phyloP scores from a whole-genome alignment of 2,329 filamentous ascomycete genomes.

The Pseudogymnoascus sp. region DNA sequence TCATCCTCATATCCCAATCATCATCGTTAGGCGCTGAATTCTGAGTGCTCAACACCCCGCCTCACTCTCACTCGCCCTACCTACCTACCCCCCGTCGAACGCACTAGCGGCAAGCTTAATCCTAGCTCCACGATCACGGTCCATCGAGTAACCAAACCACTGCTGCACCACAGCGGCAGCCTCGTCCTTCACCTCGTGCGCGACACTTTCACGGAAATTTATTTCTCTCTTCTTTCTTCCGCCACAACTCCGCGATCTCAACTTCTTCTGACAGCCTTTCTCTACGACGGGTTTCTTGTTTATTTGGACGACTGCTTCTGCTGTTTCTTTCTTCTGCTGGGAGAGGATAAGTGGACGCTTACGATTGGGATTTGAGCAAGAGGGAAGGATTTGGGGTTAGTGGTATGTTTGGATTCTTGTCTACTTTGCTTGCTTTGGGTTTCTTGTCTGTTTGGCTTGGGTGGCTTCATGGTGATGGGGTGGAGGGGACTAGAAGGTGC shows the following conservation, averaged over 20 bases:
- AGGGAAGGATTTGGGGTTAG: not conserved
- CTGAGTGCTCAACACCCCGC: not conserved
- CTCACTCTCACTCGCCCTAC: too few species aligned
- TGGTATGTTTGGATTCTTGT: not conserved
- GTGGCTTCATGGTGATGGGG: not conserved
- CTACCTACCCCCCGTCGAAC: not conserved
- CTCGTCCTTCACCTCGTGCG: not conserved
- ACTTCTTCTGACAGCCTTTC: not conserved
- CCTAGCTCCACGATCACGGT: not conserved
- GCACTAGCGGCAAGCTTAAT: not conserved
- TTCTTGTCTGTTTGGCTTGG: not conserved
- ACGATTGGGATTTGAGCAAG: not conserved
- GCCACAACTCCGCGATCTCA: not conserved
- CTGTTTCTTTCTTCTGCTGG: not conserved
- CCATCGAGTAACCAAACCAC: not conserved
- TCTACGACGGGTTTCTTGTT: too few species aligned
- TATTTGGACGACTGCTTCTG: not conserved
- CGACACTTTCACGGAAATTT: not conserved
- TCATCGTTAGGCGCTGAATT: not conserved
- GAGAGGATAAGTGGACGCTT: not conserved
- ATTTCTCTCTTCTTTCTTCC: not conserved
- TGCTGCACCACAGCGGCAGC: not conserved
- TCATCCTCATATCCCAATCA: not conserved
- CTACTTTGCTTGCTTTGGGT: not conserved
- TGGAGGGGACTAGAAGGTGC: not conserved